Evolutionary conservation across 306 rosid species (phyloP), one percentile per base, ranked within the genome.

Genomic region (Urtica urens): DNA sequence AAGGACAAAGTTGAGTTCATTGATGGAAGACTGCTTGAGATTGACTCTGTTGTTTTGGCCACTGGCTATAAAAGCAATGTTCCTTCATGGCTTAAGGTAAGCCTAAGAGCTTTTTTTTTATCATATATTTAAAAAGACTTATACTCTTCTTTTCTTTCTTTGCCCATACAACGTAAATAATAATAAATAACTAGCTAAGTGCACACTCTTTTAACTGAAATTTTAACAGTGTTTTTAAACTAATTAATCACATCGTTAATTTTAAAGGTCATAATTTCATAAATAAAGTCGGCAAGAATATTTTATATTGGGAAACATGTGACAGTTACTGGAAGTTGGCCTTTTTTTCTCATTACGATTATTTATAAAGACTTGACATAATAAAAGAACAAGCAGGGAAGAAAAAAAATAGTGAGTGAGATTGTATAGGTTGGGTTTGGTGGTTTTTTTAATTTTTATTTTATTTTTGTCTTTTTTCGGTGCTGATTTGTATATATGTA

Each of bases 81-180:
- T 47, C 97, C 97, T 54, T 84, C 92, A 27, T 90, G 97, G 97
- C 77, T 90, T 7, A 81, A 90, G 97, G 97, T 84, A 24, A n/a
- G n/a, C n/a, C n/a, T n/a, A n/a, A 58, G 81, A 25, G 10, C 6
- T 26, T 38, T 58, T 42, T 16, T 28, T 29, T 15, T n/a, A n/a
- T n/a, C n/a, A n/a, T n/a, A n/a, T n/a, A n/a, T n/a, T n/a, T n/a
- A n/a, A n/a, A n/a, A n/a, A n/a, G n/a, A n/a, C n/a, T n/a, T n/a
- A n/a, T n/a, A n/a, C n/a, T n/a, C n/a, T n/a, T n/a, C n/a, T n/a
- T n/a, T n/a, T n/a, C n/a, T n/a, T n/a, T n/a, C n/a, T n/a, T n/a
- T n/a, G n/a, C n/a, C n/a, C n/a, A n/a, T n/a, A n/a, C n/a, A n/a
- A n/a, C n/a, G n/a, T n/a, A n/a, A n/a, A n/a, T n/a, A n/a, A n/a